Evolutionary conservation across 108 stramenopile genomes (phyloP), one percentile per base, ranked within the genome.

Genomic region (Discostella pseudostelligera): DNA sequence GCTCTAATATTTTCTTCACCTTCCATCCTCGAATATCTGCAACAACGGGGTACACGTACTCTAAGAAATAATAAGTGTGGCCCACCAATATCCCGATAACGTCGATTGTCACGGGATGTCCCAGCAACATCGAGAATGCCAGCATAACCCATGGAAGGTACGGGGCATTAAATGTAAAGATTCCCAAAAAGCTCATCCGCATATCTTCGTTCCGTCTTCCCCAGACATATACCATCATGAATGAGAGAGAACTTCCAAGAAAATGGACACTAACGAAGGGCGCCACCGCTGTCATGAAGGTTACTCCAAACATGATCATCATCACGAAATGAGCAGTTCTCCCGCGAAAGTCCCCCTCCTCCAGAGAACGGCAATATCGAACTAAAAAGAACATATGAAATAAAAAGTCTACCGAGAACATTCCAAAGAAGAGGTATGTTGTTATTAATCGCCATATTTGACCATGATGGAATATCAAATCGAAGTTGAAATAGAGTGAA

Each of bases 171-270:
- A 99, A 99, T 1, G 86, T 85, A 47, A 98, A 81, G 26, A 99
- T 76, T 12, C 97, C 97, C 40, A 99, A 62, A 59, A 99, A 89
- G 46, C 80, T 81, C 97, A 98, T 98, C 40, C 89, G 70, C 56
- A 97, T 85, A 69, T 90, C 83, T 60, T 86, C 84, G 65, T 94
- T 96, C 1, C 90, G 75, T 45, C 89, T 69, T 49, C 89, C 89
- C 97, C 96, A 99, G 7, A 98, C 92, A 68, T 99, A 98, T 0
- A 96, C 84, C 96, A 99, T 98, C 96, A 97, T 97, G 71, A 98
- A 98, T 6, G 97, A 88, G 36, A 99, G 81, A 0, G 96, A 90
- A 66, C 82, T 82, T 39, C 97, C 97, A 37, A 98, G 67, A 65
- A 97, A 98, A 42, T 89, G 87, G 8, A 96, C 87, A 24, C 71